These are phyloP conservation scores for Sequoiadendron giganteum DNA, from an alignment of 75 land plant genomes.

Conservation along the genomic window DNA sequence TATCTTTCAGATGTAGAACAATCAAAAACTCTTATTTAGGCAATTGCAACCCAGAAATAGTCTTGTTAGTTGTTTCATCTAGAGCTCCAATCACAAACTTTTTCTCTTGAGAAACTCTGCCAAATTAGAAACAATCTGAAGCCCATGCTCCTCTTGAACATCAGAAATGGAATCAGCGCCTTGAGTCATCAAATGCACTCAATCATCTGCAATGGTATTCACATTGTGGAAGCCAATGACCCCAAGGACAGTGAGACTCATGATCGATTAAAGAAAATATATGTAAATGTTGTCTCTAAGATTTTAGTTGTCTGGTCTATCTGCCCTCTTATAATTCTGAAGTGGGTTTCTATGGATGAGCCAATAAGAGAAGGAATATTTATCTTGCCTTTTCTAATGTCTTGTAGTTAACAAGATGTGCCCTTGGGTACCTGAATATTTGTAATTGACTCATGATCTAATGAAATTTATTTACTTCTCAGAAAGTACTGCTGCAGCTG, in stretches of 20 bases:
- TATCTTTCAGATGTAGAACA: not conserved
- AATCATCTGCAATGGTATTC: not conserved
- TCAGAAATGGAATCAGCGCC: not conserved
- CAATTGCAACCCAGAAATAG: not conserved
- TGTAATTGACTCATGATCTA: not conserved
- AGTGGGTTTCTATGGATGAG: not conserved
- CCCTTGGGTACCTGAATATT: not conserved
- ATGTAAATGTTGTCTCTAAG: not conserved
- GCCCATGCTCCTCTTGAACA: not conserved
- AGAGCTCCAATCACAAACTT: not conserved
- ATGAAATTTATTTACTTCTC: not conserved
- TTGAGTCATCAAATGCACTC: not conserved
- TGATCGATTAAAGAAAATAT: not conserved
- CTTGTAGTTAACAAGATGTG: not conserved
- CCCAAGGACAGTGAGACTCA: not conserved
- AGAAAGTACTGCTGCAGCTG: not conserved
- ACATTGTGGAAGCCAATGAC: not conserved
- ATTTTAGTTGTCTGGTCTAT: not conserved
- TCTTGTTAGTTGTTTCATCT: not conserved
- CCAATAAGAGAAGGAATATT: not conserved
- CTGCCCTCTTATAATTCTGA: not conserved
- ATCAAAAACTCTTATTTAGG: not conserved
- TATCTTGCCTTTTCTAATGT: not conserved
- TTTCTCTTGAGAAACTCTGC: not conserved
- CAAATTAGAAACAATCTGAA: not conserved